Evolutionary conservation across 2,329 filamentous ascomycete genomes (phyloP).

Genomic region (Akanthomyces dipterigenus): DNA sequence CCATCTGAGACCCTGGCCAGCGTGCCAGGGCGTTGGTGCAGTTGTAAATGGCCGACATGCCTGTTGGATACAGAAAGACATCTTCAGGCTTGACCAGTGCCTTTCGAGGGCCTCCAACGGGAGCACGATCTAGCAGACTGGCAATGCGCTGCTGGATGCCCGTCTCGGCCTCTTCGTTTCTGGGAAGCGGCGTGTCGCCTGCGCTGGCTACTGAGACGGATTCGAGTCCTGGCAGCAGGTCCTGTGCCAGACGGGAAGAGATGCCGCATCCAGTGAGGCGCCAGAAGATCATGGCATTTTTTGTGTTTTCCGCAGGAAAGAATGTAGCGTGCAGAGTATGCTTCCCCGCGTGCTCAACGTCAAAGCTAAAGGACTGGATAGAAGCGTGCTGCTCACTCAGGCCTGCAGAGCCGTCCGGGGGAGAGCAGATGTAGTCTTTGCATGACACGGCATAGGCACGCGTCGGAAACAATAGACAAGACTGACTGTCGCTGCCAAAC

Average conservation of each 20-base stretch:
- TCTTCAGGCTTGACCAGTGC: constrained; percentile 27
- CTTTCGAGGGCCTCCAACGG: constrained; percentile 13
- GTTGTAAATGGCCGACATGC: constrained; percentile 46
- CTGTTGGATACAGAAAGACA: constrained; percentile 47
- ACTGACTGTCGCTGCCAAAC: background rate
- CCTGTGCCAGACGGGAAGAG: background rate
- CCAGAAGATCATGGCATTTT: background rate
- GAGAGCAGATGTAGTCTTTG: background rate
- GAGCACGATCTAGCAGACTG: background rate
- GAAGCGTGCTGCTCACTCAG: background rate
- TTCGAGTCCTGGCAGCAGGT: background rate
- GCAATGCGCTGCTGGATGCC: background rate
- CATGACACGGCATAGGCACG: background rate
- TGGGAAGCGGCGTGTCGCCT: background rate
- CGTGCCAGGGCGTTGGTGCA: constrained; percentile 31
- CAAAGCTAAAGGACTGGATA: background rate
- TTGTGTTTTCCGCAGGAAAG: background rate
- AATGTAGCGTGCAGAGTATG: background rate
- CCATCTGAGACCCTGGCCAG: constrained; percentile 24
- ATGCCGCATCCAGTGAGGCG: background rate
- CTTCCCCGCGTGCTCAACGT: background rate
- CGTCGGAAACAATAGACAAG: background rate
- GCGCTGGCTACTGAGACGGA: background rate
- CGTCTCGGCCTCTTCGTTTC: background rate
- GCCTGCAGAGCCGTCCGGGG: background rate